Conservation (phyloP, 192 early-diverging fungal genomes). For the Mortierella hygrophila region DNA sequence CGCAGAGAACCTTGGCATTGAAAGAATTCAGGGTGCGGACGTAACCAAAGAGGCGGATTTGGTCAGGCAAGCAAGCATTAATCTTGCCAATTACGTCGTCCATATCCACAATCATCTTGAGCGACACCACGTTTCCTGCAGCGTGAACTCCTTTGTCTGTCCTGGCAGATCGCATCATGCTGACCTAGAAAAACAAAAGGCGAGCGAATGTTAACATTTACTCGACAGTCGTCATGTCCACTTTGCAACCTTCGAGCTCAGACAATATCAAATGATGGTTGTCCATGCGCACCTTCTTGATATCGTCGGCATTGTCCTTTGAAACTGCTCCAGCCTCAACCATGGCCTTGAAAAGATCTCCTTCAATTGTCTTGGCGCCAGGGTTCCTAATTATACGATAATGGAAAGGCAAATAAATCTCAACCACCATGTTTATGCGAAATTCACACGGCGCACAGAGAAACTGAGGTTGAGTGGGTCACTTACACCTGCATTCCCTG, state of each 20-base stretch:
- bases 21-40: conserved; percentile 81
- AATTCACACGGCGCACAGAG: neutral
- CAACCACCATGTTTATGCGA: neutral
- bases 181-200: conserved; percentile 62
- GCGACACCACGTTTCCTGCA: conserved; percentile 92
- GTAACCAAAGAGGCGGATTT: conserved; percentile 83
- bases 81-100: conserved; percentile 80
- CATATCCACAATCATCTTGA: conserved; percentile 90
- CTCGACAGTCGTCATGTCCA: neutral
- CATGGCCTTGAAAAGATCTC: conserved; percentile 90
- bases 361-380: conserved; percentile 86
- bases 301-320: conserved; percentile 86
- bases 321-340: conserved; percentile 86
- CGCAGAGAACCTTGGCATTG: conserved; percentile 92
- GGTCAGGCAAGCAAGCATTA: conserved; percentile 86
- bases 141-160: conserved; percentile 99
- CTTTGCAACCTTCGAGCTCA: neutral
- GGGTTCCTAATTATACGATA: conserved; percentile 70
- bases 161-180: conserved; percentile 90
- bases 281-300: conserved; percentile 67
- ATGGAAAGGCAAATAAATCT: neutral
- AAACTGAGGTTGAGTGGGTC: neutral
- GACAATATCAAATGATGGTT: neutral
- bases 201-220: neutral
- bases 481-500: conserved; percentile 95